Percentiles rank a stretch among this genome's conserved stretches.
These are phyloP conservation scores for Capillidium heterosporum DNA, from an alignment of 371 early-diverging fungal genomes.

Conservation along the genomic window DNA sequence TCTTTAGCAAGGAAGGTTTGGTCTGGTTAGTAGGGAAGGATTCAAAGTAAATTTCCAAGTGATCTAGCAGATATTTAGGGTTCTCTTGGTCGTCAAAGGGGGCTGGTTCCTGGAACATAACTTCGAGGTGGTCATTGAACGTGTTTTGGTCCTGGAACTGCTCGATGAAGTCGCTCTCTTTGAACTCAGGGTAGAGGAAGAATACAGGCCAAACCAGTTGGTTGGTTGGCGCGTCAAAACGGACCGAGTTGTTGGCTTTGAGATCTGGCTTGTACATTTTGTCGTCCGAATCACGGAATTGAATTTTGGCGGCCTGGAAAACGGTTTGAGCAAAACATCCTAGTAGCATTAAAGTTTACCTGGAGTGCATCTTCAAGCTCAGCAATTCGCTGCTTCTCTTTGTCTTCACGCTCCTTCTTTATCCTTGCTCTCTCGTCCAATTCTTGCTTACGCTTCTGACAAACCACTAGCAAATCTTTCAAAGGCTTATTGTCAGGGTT, in stretches of 20 bases:
- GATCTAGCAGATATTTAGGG: constrained; percentile 39
- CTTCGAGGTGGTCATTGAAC: constrained; percentile 63
- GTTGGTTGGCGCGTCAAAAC: constrained; percentile 35
- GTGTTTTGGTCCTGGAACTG: constrained; percentile 65
- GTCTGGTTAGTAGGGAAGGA: constrained; percentile 25
- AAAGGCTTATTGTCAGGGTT: constrained; percentile 55
- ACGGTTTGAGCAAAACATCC: neutral
- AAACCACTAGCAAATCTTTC: constrained; percentile 19
- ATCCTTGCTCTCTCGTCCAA: constrained; percentile 22
- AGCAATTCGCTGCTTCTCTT: constrained; percentile 9
- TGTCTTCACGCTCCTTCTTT: constrained; percentile 22
- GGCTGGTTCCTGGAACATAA: constrained; percentile 65
- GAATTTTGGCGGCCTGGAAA: constrained; percentile 3
- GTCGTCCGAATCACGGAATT: neutral
- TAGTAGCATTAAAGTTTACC: constrained; percentile 13
- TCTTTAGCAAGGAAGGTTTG: constrained; percentile 39
- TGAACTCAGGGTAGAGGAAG: constrained; percentile 87
- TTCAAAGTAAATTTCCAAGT: constrained; percentile 64
- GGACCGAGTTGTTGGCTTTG: constrained; percentile 18
- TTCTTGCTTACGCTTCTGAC: constrained; percentile 19
- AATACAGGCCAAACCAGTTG: constrained; percentile 70
- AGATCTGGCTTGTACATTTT: constrained; percentile 7
- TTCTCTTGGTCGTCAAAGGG: constrained; percentile 52
- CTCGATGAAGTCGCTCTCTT: constrained; percentile 79
- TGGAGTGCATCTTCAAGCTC: constrained; percentile 22